Evolutionary conservation across 2,329 filamentous ascomycete genomes (phyloP).

Genomic region (Piedraia hortae): DNA sequence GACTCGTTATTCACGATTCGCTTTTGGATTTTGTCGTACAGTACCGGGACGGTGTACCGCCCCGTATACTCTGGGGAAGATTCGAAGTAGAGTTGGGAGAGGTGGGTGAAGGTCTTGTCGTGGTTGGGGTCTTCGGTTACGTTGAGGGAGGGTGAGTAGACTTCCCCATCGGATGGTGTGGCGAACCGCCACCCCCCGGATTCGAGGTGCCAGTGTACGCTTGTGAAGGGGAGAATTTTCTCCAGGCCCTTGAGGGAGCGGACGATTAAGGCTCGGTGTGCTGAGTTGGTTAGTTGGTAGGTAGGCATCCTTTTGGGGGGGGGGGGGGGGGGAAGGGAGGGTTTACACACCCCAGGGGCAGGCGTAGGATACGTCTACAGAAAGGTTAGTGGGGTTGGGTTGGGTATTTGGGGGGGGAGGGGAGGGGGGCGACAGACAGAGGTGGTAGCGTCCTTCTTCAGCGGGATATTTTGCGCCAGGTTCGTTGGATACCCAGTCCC

Average conservation of each 20-base stretch:
- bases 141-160: no score
- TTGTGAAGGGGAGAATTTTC: constrained; percentile 48
- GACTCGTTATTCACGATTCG: constrained; percentile 79
- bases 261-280: constrained; percentile 64
- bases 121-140: no score
- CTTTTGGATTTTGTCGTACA: constrained; percentile 52
- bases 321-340: background rate
- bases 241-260: constrained; percentile 79
- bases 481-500: constrained; percentile 49
- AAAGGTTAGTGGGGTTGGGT: no score
- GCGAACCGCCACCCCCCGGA: constrained; percentile 54
- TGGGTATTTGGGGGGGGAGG: no score
- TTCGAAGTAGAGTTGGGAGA: constrained; percentile 57
- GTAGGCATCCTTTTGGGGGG: background rate
- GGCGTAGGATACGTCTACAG: constrained; percentile 49
- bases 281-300: constrained; percentile 16
- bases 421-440: constrained; percentile 33
- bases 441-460: constrained; percentile 75
- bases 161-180: no score
- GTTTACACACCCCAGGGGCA: constrained; percentile 46
- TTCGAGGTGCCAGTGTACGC: constrained; percentile 79
- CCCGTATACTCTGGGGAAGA: constrained; percentile 44
- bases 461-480: constrained; percentile 48
- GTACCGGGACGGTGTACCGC: constrained; percentile 64
- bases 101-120: constrained; percentile 47